These are phyloP conservation scores for Citrus australasica DNA, from an alignment of 345 rosid genomes.

Conservation along the genomic window DNA sequence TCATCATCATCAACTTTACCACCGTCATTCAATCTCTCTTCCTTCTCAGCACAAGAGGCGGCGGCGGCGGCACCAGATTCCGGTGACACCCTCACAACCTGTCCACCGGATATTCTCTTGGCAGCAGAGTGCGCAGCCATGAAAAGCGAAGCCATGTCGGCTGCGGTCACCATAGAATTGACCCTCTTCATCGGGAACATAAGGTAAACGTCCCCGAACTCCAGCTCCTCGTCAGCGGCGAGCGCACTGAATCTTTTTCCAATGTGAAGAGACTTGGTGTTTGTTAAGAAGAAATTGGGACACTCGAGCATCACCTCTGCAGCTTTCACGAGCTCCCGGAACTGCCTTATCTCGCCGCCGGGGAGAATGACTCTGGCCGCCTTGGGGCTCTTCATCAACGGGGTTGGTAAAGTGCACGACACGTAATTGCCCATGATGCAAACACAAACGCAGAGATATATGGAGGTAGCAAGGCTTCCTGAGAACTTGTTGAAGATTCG, in stretches of 20 bases:
- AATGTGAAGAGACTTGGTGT: conserved; percentile 44
- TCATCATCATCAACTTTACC: background rate
- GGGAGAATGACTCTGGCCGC: conserved; percentile 52
- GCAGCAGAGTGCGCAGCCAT: conserved; percentile 40
- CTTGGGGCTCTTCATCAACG: conserved; percentile 29
- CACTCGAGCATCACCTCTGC: conserved; percentile 73
- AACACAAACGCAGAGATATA: too few species aligned
- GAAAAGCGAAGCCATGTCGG: conserved; percentile 55
- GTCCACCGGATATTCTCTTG: conserved; percentile 33
- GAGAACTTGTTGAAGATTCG: background rate
- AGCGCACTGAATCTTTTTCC: conserved; percentile 57
- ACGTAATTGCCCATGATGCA: conserved; percentile 51
- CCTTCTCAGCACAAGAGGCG: background rate
- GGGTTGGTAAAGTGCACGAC: conserved; percentile 42
- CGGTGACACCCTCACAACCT: conserved; percentile 20
- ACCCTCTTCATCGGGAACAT: conserved; percentile 63
- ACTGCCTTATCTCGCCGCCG: conserved; percentile 49
- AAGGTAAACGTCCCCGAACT: conserved; percentile 48
- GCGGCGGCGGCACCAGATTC: background rate
- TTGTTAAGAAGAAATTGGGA: conserved; percentile 47
- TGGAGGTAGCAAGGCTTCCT: too few species aligned
- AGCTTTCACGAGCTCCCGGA: conserved; percentile 39
- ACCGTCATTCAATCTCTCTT: background rate
- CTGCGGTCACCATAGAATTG: conserved; percentile 39
- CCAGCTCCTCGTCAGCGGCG: conserved; percentile 58